Conservation (phyloP, 108 stramenopile genomes). For the Aurantiochytrium sp. region DNA sequence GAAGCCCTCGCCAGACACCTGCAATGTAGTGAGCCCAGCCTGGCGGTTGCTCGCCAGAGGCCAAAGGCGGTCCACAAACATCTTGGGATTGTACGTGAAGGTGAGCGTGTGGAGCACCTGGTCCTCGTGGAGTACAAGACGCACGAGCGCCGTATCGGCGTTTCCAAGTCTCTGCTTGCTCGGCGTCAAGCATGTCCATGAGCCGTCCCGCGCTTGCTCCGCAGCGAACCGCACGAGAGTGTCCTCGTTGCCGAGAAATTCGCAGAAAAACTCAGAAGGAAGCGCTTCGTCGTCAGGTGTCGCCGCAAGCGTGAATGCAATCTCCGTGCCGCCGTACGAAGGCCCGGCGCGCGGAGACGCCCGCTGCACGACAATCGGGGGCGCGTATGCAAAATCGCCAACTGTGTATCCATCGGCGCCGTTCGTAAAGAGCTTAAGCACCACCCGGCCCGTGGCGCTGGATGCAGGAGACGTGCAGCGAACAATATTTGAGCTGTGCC, state of each 20-base stretch:
- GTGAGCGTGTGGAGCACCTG: background rate
- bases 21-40: no score
- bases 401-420: background rate
- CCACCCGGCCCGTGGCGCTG: background rate
- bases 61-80: background rate
- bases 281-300: no score
- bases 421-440: background rate
- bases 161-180: background rate
- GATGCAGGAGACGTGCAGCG: background rate
- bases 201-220: background rate
- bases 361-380: background rate
- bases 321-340: background rate
- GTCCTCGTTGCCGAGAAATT: no score
- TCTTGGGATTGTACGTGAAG: background rate
- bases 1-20: no score
- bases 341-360: background rate
- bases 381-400: background rate
- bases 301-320: background rate
- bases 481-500: background rate
- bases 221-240: no score
- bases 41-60: background rate
- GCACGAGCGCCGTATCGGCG: background rate
- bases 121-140: background rate
- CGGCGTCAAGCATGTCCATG: background rate
- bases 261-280: no score